phyloP scores from a whole-genome alignment of 176 grass and related monocot species.

The Avena atlantica region DNA sequence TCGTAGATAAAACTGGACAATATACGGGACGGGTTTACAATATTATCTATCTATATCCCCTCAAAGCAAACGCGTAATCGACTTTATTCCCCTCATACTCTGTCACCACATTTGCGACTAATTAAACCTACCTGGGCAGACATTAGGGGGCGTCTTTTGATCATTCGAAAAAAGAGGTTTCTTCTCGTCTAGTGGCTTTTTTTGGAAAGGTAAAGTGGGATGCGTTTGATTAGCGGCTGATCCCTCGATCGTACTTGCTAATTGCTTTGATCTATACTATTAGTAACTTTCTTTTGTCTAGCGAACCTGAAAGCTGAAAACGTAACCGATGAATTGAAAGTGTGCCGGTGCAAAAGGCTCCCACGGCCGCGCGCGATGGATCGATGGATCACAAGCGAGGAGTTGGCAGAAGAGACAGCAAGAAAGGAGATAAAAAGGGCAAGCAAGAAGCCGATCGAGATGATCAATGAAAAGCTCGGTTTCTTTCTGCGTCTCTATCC shows the following conservation, averaged over 20 bases:
- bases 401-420: conserved; percentile 37
- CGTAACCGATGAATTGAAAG: background rate
- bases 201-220: conserved; percentile 1
- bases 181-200: conserved; percentile 35
- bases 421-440: conserved; percentile 21
- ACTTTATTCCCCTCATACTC: conserved; percentile 55
- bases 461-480: background rate
- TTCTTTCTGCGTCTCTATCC: conserved; percentile 11
- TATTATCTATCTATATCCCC: conserved; percentile 18
- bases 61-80: conserved; percentile 51
- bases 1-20: background rate
- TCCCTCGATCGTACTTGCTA: background rate
- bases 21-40: background rate
- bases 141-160: background rate
- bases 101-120: conserved; percentile 43
- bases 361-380: background rate
- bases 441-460: background rate
- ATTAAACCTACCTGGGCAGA: background rate
- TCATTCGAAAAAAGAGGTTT: conserved; percentile 19
- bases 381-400: background rate
- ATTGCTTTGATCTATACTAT: background rate
- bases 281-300: background rate
- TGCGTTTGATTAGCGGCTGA: background rate
- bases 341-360: background rate
- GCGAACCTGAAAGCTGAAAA: background rate